Conservation (phyloP, 805 yeast species). For the Wickerhamomyces bisporus region DNA sequence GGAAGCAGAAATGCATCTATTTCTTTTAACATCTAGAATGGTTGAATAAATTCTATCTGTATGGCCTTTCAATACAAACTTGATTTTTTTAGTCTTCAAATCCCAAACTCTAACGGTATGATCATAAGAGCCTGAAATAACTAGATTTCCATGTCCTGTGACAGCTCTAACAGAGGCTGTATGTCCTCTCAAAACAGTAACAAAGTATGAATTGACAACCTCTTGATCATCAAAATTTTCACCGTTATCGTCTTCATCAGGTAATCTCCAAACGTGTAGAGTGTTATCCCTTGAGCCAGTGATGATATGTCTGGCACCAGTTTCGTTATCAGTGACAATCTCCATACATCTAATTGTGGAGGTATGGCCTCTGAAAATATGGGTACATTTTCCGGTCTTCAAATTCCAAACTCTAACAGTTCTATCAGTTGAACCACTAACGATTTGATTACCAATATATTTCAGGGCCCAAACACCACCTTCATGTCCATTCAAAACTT, state of each 20-base stretch:
- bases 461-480: conserved; percentile 99
- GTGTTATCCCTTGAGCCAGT: conserved; percentile 89
- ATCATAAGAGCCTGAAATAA: conserved; percentile 90
- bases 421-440: conserved; percentile 92
- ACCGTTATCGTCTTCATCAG: conserved; percentile 34
- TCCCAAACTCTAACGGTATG: conserved; percentile 92
- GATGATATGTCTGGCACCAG: conserved; percentile 64
- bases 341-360: conserved; percentile 92
- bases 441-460: conserved; percentile 75
- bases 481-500: conserved; percentile 77
- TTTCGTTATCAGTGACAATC: conserved; percentile 62
- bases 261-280: conserved; percentile 79
- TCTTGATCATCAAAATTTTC: conserved; percentile 29
- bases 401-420: conserved; percentile 94
- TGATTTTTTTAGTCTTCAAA: conserved; percentile 65
- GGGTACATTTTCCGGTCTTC: conserved; percentile 79
- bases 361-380: conserved; percentile 85
- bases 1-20: conserved; percentile 84
- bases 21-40: conserved; percentile 67
- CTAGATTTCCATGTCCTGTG: conserved; percentile 75
- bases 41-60: conserved; percentile 86
- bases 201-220: conserved; percentile 51
- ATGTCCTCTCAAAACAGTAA: conserved; percentile 70
- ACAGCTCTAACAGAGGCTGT: conserved; percentile 80
- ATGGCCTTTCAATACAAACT: conserved; percentile 75